A percentile compares a stretch with the other conserved stretches of the same genome.
phyloP scores from a whole-genome alignment of 2,329 filamentous ascomycete species.

The Zymoseptoria passerinii region DNA sequence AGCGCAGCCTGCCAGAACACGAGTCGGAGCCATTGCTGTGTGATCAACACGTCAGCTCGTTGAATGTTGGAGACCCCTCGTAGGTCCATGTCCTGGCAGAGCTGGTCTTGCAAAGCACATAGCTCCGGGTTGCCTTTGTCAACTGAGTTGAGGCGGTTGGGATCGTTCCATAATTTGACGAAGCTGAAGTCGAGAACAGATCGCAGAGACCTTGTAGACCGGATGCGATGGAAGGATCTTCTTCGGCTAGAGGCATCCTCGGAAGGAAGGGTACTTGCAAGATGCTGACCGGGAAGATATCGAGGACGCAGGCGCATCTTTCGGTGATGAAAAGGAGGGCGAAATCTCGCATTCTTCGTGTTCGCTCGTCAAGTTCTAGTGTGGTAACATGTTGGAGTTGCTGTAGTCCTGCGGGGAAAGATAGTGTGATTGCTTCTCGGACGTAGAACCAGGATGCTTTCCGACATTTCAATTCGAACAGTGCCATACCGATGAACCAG shows the following conservation, averaged over 20 bases:
- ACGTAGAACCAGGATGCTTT: conserved; percentile 14
- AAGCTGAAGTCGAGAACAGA: conserved; percentile 14
- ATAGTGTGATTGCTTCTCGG: conserved; percentile 12
- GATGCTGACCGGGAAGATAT: conserved; percentile 13
- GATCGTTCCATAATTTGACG: conserved; percentile 9
- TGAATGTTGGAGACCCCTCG: conserved; percentile 8
- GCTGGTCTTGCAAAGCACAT: conserved; percentile 6
- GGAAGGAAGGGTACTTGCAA: conserved; percentile 2
- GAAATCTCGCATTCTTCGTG: conserved; percentile 7
- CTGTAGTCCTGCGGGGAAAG: conserved; percentile 3
- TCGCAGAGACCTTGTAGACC: conserved; percentile 8
- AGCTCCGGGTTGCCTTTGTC: conserved; percentile 2
- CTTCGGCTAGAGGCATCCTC: conserved; percentile 3
- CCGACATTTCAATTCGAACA: conserved; percentile 15
- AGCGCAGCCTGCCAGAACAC: conserved; percentile 16
- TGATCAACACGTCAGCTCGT: conserved; percentile 12
- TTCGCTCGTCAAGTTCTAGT: conserved; percentile 1
- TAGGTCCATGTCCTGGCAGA: conserved; percentile 5
- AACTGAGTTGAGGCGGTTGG: not conserved
- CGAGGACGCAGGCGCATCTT: conserved; percentile 9
- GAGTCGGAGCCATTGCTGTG: conserved; percentile 16
- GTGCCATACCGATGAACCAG: conserved; percentile 11
- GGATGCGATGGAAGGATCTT: conserved; percentile 7
- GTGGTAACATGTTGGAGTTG: not conserved
- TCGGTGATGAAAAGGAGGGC: conserved; percentile 16